Conservation (phyloP, 1,284 basidiomycete species). For the Apiotrichum gracile region DNA sequence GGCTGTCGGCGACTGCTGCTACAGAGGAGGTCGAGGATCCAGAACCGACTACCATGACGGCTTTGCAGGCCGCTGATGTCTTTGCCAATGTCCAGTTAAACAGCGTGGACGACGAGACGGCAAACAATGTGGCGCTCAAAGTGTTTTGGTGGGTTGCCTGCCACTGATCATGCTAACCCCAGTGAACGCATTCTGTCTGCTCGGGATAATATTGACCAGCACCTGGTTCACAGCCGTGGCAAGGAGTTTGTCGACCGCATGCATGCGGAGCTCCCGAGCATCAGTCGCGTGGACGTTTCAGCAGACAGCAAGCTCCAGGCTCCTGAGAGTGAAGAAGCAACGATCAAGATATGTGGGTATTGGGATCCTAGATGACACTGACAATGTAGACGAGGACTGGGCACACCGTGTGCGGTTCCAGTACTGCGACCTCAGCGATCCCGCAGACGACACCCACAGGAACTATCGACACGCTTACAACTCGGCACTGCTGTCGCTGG, state of each 20-base stretch:
- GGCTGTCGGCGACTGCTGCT: conserved; percentile 57
- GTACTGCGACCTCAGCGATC: conserved; percentile 61
- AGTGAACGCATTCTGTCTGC: conserved; percentile 74
- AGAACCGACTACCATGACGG: not conserved
- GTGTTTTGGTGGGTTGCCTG: conserved; percentile 44
- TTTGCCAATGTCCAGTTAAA: too few species aligned
- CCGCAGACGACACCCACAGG: not conserved
- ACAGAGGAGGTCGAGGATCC: not conserved
- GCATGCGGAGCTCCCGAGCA: conserved; percentile 65
- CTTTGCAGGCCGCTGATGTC: too few species aligned
- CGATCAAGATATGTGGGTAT: conserved; percentile 55
- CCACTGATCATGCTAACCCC: conserved; percentile 51
- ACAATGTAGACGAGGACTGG: conserved; percentile 63
- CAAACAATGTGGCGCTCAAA: conserved; percentile 46
- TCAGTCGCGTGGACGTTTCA: conserved; percentile 39
- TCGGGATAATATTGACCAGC: conserved; percentile 72
- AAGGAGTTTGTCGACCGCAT: conserved; percentile 70
- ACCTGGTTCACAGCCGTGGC: conserved; percentile 77
- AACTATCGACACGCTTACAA: conserved; percentile 25
- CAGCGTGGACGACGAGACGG: conserved; percentile 23
- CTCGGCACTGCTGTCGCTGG: conserved; percentile 15
- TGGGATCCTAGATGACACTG: not conserved
- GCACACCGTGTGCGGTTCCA: conserved; percentile 71
- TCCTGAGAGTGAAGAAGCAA: conserved; percentile 57
- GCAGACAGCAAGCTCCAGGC: not conserved